phyloP scores from a whole-genome alignment of 352 stramenopile species.

The Globisporangium nodosum region DNA sequence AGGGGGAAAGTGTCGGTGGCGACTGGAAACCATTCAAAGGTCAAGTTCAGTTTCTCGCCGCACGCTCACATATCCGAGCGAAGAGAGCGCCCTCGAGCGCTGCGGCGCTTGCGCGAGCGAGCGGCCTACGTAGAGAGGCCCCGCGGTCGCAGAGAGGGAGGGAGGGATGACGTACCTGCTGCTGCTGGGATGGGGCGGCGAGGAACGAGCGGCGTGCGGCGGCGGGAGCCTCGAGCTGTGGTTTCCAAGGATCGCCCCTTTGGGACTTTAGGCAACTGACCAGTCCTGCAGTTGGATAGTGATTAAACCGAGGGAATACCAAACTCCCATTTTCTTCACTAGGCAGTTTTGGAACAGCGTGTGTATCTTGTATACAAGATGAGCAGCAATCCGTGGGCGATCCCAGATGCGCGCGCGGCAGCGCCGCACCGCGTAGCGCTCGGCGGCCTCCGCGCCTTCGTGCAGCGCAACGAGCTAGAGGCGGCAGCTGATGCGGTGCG shows the following conservation, averaged over 20 bases:
- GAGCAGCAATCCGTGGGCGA: conserved; percentile 30
- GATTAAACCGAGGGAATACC: not conserved
- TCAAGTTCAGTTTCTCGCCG: too few relatives aligned
- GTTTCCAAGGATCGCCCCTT: not conserved
- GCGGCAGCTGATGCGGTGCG: not conserved
- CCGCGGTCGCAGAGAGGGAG: too few relatives aligned
- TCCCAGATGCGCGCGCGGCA: conserved; percentile 4
- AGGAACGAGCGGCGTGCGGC: too few relatives aligned
- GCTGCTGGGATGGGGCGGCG: too few relatives aligned
- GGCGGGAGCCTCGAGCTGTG: not conserved
- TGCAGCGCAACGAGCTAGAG: conserved; percentile 27
- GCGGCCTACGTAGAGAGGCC: too few relatives aligned
- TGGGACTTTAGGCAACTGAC: too few relatives aligned
- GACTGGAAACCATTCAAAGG: too few relatives aligned
- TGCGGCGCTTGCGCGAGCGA: too few relatives aligned
- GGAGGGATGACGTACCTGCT: too few relatives aligned
- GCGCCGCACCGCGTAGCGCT: conserved; percentile 20
- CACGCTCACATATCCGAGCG: too few relatives aligned
- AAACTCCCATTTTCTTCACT: not conserved
- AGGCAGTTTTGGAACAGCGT: not conserved
- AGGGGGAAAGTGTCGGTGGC: too few relatives aligned
- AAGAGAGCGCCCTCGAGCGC: too few relatives aligned
- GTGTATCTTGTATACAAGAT: not conserved
- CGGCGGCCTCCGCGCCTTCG: conserved; percentile 33
- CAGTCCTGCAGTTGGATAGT: not conserved